These are phyloP conservation scores for Phytopythium sindhum DNA, from an alignment of 352 stramenopile species.

Conservation along the genomic window DNA sequence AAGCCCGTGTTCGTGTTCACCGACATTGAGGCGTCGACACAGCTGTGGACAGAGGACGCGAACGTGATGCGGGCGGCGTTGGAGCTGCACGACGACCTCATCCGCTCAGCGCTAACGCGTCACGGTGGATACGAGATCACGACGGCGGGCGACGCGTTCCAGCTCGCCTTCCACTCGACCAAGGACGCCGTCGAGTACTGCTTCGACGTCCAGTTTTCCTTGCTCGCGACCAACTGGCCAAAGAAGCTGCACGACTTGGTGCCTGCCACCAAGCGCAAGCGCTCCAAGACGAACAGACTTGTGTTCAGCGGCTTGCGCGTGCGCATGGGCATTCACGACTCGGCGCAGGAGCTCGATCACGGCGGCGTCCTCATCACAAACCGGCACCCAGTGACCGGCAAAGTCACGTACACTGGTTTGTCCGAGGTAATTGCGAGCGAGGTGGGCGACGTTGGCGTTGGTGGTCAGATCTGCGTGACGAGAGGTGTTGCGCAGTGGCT, in stretches of 20 bases:
- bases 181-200: conserved; percentile 58
- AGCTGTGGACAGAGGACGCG: conserved; percentile 37
- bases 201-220: conserved; percentile 42
- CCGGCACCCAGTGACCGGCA: conserved; percentile 43
- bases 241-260: conserved; percentile 41
- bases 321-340: conserved; percentile 59
- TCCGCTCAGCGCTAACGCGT: conserved; percentile 29
- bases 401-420: conserved; percentile 50
- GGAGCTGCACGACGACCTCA: conserved; percentile 52
- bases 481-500: conserved; percentile 39
- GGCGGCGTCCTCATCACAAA: conserved; percentile 48
- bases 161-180: conserved; percentile 55
- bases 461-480: conserved; percentile 53
- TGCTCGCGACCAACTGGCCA: conserved; percentile 37
- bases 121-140: conserved; percentile 60
- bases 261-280: conserved; percentile 24
- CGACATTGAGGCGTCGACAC: conserved; percentile 58
- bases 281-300: conserved; percentile 36
- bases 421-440: conserved; percentile 59
- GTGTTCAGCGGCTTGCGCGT: conserved; percentile 51
- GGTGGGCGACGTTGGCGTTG: conserved; percentile 38
- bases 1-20: conserved; percentile 69
- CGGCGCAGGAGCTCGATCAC: conserved; percentile 16
- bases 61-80: conserved; percentile 43
- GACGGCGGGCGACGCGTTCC: conserved; percentile 52